These are phyloP conservation scores for Dactylellina leptospora DNA, from an alignment of 2,329 filamentous ascomycete species.

Conservation along the genomic window DNA sequence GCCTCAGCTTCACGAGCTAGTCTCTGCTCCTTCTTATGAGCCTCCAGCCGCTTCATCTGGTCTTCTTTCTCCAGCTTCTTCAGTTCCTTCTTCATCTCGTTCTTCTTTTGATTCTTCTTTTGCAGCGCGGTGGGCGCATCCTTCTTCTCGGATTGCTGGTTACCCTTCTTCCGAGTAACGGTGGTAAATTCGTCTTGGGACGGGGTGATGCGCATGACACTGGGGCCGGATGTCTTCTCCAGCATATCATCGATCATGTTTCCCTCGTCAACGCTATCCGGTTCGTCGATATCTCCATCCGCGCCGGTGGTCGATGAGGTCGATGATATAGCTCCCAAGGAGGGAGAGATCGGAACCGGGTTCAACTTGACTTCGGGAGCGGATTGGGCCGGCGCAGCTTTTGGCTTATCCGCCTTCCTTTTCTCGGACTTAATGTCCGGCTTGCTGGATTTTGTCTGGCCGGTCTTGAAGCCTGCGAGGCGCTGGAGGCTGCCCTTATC, in stretches of 20 bases:
- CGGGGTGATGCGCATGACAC: constrained; percentile 46
- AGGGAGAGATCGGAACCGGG: constrained; percentile 37
- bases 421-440: constrained; percentile 39
- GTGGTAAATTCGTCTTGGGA: constrained; percentile 45
- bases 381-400: constrained; percentile 13
- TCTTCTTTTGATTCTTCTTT: constrained; percentile 53
- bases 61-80: constrained; percentile 49
- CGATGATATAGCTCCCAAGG: constrained; percentile 42
- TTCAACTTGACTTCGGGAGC: constrained; percentile 32
- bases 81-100: constrained; percentile 46
- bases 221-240: constrained; percentile 38
- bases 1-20: constrained; percentile 47
- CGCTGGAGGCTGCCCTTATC: constrained; percentile 51
- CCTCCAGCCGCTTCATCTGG: constrained; percentile 42
- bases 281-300: constrained; percentile 49
- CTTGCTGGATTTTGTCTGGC: constrained; percentile 30
- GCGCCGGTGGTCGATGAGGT: constrained; percentile 50
- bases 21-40: constrained; percentile 46
- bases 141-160: constrained; percentile 40
- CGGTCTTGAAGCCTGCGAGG: constrained; percentile 43
- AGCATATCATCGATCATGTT: constrained; percentile 48
- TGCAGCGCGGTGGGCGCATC: constrained; percentile 39
- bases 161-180: constrained; percentile 48
- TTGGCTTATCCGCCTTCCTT: constrained; percentile 50
- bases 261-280: constrained; percentile 38